phyloP scores from a whole-genome alignment of 306 rosid genomes.

The Morella rubra region DNA sequence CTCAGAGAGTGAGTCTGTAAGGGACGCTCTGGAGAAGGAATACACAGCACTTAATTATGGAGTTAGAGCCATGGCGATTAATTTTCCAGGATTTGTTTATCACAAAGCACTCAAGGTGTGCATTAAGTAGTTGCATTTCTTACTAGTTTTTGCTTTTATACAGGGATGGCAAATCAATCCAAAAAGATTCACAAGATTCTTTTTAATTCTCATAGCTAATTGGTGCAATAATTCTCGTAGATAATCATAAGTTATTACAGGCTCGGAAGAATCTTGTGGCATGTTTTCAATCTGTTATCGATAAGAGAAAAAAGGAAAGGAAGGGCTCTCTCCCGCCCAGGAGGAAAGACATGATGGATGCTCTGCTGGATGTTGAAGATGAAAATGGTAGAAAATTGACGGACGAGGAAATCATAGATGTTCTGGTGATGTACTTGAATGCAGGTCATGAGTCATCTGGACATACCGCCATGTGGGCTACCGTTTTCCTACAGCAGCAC shows the following conservation, averaged over 20 bases:
- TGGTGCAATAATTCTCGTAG: too few relatives aligned
- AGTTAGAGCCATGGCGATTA: conserved; percentile 81
- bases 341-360: conserved; percentile 84
- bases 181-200: neutral
- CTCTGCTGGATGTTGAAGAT: conserved; percentile 72
- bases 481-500: conserved; percentile 48
- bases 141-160: neutral
- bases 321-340: conserved; percentile 4
- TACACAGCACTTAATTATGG: conserved; percentile 74
- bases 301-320: conserved; percentile 48
- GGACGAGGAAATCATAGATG: conserved; percentile 71
- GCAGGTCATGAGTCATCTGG: conserved; percentile 98
- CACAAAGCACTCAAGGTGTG: conserved; percentile 73
- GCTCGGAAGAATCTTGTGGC: conserved; percentile 70
- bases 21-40: conserved; percentile 77
- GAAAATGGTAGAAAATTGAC: conserved; percentile 63
- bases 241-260: conserved; percentile 34
- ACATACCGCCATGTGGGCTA: conserved; percentile 87
- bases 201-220: too few relatives aligned
- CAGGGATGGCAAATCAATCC: neutral
- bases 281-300: conserved; percentile 60
- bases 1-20: conserved; percentile 59
- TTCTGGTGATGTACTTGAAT: conserved; percentile 83
- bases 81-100: conserved; percentile 89
- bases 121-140: neutral